Evolutionary conservation across 2,329 filamentous ascomycete species (phyloP).

Genomic region (Cladosporium sp.): DNA sequence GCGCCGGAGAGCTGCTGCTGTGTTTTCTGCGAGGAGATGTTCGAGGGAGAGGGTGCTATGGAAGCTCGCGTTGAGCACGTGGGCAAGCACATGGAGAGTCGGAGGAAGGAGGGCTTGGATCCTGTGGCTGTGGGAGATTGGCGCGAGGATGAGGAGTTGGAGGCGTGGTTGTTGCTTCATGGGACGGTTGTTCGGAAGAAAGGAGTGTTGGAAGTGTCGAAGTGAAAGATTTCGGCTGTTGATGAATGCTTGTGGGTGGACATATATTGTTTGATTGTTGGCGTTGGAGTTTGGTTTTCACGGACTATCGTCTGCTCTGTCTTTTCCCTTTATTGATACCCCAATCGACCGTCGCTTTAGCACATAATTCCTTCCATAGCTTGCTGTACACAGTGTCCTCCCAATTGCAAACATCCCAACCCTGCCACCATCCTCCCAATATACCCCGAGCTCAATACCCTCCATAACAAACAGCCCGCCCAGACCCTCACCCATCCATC

Average conservation of each 20-base stretch:
- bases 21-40: slow-evolving; percentile 65
- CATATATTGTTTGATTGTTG: too few relatives aligned
- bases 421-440: neutral
- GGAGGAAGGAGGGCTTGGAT: slow-evolving; percentile 33
- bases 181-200: slow-evolving; percentile 37
- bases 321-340: neutral
- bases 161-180: slow-evolving; percentile 44
- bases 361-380: neutral
- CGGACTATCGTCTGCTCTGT: neutral
- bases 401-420: neutral
- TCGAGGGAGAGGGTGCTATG: slow-evolving; percentile 69
- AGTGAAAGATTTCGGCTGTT: neutral
- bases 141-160: slow-evolving; percentile 37
- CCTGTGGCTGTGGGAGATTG: slow-evolving; percentile 40
- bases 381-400: neutral
- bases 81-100: slow-evolving; percentile 74
- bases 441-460: neutral
- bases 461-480: neutral
- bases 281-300: neutral
- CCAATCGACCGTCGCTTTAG: neutral
- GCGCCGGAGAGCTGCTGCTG: slow-evolving; percentile 65
- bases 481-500: neutral
- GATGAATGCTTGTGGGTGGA: too few relatives aligned
- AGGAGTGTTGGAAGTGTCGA: slow-evolving; percentile 24
- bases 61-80: slow-evolving; percentile 86